Conservation (phyloP, 441 rosid species). For the Adansonia grandidieri region DNA sequence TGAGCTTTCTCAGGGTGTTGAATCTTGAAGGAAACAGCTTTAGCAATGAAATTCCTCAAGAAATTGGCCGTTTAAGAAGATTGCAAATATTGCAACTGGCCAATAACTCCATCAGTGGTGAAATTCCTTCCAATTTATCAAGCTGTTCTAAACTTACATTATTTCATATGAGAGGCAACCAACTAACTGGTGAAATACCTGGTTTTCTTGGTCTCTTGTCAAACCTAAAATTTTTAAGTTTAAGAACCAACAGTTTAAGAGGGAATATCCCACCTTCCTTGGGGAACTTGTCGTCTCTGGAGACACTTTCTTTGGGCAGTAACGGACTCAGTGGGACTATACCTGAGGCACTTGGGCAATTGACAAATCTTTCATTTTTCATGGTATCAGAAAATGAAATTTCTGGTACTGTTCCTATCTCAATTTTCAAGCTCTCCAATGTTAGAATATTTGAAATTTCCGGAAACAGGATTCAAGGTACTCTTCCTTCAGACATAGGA, state of each 20-base stretch:
- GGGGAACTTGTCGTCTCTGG: neutral
- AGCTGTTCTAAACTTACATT: neutral
- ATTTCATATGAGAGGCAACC: neutral
- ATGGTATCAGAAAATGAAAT: neutral
- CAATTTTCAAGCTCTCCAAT: neutral
- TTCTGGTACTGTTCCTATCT: neutral
- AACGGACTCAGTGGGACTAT: neutral
- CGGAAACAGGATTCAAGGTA: neutral
- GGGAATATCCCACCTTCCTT: neutral
- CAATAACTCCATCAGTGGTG: neutral
- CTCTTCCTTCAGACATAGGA: neutral
- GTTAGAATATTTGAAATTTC: neutral
- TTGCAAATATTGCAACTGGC: neutral
- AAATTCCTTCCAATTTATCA: neutral
- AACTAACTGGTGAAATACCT: neutral
- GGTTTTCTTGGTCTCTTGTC: neutral
- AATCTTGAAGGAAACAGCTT: slow-evolving; percentile 27
- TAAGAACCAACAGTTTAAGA: neutral
- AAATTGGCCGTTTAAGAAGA: neutral
- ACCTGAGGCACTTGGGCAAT: neutral
- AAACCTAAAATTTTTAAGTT: neutral
- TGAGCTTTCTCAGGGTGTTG: slow-evolving; percentile 23
- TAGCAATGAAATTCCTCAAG: neutral
- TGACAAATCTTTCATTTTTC: neutral
- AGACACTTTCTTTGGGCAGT: neutral